Evolutionary conservation across 441 rosid species (phyloP).

Genomic region (Erysimum cheiri): DNA sequence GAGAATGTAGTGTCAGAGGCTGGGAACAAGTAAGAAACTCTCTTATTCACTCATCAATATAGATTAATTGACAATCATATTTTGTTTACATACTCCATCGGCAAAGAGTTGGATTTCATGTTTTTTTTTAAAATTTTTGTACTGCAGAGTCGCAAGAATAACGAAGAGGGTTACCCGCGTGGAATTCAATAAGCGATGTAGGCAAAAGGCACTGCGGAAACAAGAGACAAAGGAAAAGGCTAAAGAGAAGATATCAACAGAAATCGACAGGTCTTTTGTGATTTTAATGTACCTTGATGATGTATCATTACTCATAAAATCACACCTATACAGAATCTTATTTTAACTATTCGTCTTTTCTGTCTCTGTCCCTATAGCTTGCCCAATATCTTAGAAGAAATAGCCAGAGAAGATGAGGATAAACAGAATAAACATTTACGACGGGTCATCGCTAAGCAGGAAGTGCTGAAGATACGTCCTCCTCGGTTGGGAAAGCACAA

Average conservation of each 20-base stretch:
- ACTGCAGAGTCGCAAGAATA: constrained; percentile 53
- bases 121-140: constrained; percentile 24
- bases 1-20: constrained; percentile 45
- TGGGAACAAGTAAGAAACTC: constrained; percentile 56
- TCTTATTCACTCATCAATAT: not conserved
- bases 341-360: constrained; percentile 21
- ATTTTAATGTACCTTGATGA: not conserved
- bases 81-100: not conserved
- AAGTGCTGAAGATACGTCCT: constrained; percentile 72
- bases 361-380: constrained; percentile 51
- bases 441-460: constrained; percentile 63
- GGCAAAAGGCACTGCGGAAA: constrained; percentile 53
- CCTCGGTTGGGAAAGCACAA: constrained; percentile 93
- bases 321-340: not conserved
- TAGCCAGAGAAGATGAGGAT: constrained; percentile 76
- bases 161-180: constrained; percentile 75
- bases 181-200: constrained; percentile 72
- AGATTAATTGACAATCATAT: not conserved
- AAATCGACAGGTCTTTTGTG: constrained; percentile 62
- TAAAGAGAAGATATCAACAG: constrained; percentile 53
- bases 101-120: constrained; percentile 18
- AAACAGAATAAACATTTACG: constrained; percentile 66
- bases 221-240: constrained; percentile 54
- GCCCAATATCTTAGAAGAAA: constrained; percentile 71
- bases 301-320: not conserved